Percentiles rank a stretch among this genome's conserved stretches.
phyloP scores from a whole-genome alignment of 2,329 filamentous ascomycete species.

The Aspergillus proliferans region DNA sequence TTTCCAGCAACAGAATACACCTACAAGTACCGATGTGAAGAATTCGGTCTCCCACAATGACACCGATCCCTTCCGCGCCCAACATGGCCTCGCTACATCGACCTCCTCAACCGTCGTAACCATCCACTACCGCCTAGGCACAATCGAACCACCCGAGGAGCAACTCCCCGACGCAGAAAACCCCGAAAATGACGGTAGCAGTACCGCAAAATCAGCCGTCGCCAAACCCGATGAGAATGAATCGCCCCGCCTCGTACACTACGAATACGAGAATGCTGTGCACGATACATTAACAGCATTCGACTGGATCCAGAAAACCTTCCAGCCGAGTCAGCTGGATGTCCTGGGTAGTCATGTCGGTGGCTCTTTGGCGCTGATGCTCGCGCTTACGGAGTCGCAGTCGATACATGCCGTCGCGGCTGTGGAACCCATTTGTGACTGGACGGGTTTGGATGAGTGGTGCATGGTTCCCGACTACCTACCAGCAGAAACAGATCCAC shows the following conservation, averaged over 20 bases:
- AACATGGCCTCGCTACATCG: neutral
- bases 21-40: neutral
- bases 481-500: neutral
- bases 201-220: neutral
- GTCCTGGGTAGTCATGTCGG: slow-evolving; percentile 33
- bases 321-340: slow-evolving; percentile 24
- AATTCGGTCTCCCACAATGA: neutral
- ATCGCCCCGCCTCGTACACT: slow-evolving; percentile 9
- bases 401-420: slow-evolving; percentile 28
- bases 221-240: neutral
- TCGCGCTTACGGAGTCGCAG: slow-evolving; percentile 36
- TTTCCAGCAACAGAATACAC: slow-evolving; percentile 8
- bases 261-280: slow-evolving; percentile 31
- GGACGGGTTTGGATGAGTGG: slow-evolving; percentile 37
- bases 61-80: neutral
- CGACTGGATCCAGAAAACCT: slow-evolving; percentile 31
- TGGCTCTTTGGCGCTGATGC: slow-evolving; percentile 38
- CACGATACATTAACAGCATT: slow-evolving; percentile 35
- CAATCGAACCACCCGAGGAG: neutral
- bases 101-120: slow-evolving; percentile 33
- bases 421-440: slow-evolving; percentile 33
- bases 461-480: slow-evolving; percentile 15
- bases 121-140: slow-evolving; percentile 36
- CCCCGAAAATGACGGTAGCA: neutral
- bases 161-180: neutral